phyloP scores from a whole-genome alignment of 495 filamentous ascomycete species.

The Cairneyella variabilis region DNA sequence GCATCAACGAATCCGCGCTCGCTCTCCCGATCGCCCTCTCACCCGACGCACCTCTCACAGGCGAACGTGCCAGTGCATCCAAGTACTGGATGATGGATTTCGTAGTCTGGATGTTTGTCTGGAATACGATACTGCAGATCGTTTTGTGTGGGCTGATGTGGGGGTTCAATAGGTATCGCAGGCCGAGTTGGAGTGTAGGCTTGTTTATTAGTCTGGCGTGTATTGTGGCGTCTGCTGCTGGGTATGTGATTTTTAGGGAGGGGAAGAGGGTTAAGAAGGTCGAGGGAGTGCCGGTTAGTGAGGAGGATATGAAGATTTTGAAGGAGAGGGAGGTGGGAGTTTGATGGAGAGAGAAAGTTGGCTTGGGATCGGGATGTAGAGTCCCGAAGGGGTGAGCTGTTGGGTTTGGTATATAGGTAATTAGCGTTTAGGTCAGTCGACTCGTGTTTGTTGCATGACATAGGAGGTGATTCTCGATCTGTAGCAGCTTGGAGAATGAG shows the following conservation, averaged over 20 bases:
- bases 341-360: too few species aligned
- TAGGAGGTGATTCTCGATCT: too few species aligned
- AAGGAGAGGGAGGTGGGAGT: slow-evolving; percentile 22
- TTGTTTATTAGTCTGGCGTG: slow-evolving; percentile 67
- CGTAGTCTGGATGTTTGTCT: slow-evolving; percentile 67
- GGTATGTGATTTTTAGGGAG: slow-evolving; percentile 65
- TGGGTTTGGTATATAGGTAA: too few species aligned
- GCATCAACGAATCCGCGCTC: slow-evolving; percentile 34
- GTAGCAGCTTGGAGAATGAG: too few species aligned
- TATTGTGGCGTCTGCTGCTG: slow-evolving; percentile 61
- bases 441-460: too few species aligned
- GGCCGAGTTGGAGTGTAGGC: slow-evolving; percentile 71
- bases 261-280: slow-evolving; percentile 60
- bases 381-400: too few species aligned
- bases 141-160: slow-evolving; percentile 76
- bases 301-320: slow-evolving; percentile 40
- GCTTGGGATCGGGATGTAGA: too few species aligned
- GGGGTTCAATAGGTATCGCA: slow-evolving; percentile 63
- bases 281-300: slow-evolving; percentile 56
- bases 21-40: slow-evolving; percentile 53
- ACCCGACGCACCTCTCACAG: slow-evolving; percentile 56
- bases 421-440: too few species aligned
- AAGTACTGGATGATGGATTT: slow-evolving; percentile 73
- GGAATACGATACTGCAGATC: slow-evolving; percentile 72
- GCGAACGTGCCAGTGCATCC: slow-evolving; percentile 59